Evolutionary conservation across 805 yeast genomes (phyloP), one percentile per base, ranked within the genome.

Genomic region (Metschnikowia santaceciliae): DNA sequence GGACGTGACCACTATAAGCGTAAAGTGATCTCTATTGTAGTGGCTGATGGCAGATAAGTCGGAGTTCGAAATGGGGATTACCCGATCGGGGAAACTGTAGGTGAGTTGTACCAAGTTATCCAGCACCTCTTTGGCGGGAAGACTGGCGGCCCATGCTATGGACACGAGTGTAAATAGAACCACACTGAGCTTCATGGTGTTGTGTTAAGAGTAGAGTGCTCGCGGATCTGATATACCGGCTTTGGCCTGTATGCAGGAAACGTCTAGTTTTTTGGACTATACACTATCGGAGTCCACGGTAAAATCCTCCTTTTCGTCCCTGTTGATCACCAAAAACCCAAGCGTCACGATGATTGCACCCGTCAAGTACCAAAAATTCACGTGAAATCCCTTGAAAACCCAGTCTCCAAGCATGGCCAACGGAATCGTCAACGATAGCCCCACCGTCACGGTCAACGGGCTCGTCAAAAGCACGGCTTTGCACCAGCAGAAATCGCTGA

Each of bases 401-500:
- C 90, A 76, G 65, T 94, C 99, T 32, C 97, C 96, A 32, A 90
- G 66, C 88, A 94, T 88, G 0, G 97, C 61, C 47, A 94, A 78
- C 2, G 99, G 99, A 17, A 94, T 94, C 0, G 98, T 92, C 53
- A 91, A 81, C 19, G 96, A 86, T 32, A 94, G 74, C 0, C 99
- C 99, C 10, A 94, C 96, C 0, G 99, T 94, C 2, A 92, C 98
- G 0, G 96, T 91, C 57, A 94, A 74, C 1, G 99, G 99, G 41
- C 94, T 86, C 0, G 99, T 94, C 62, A 94, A 72, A 32, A 94
- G 76, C 81, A 91, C 94, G 0, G 98, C 96, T 55, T 89, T 82
- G 33, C 96, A 96, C 99, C 99, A 94, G 61, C 95, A 83, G 60
- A 86, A 90, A 65, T 94, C 99, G 37, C 96, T 86, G 14, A 91